Evolutionary conservation across 768 basidiomycete genomes (phyloP), one percentile per base, ranked within the genome.

Genomic region (Leccinum truebloodii): DNA sequence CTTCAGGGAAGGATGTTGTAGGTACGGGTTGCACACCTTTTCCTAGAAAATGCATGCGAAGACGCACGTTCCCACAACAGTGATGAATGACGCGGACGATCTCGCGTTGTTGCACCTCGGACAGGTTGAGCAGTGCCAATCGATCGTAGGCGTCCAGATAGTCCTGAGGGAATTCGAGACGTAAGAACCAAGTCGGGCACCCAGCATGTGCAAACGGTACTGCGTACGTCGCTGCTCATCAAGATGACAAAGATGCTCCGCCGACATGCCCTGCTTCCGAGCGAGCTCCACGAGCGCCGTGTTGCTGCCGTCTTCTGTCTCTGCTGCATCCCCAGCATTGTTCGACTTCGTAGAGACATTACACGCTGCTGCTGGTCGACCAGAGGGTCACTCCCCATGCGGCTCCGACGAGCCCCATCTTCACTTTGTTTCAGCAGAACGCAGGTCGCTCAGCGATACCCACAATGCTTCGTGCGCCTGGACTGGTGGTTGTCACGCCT

Each of bases 391-490:
- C 95, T 34, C 83, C 83, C 96, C 96, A 99, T 0, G 92, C 96
- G 2, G 96, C 94, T 18, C 96, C 97, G 39, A 98, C 92, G 2
- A 98, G 81, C 96, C 97, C 97, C 97, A 98, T 77, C 96, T 97
- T 5, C 95, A 97, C 70, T 87, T 91, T 12, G 82, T 90, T 58
- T 92, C 86, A 1, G 94, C 88, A 0, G 86, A 84, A 61, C 85
- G 91, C 6, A 98, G 82, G 74, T 98, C 96, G n/a, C 80, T 80
- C 24, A 98, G 79, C 0, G 90, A 87, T 1, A 97, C 86, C 7
- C 94, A 88, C 8, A 99, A 80, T 0, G 95, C 88, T 50, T 98
- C 97, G 69, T 92, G 86, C 0, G 87, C 84, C 54, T 88, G 79
- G 6, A 94, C 95, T 95, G 59, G 85, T 86, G 1, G 88, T 86